A percentile compares a stretch with the other conserved stretches of the same genome.
These are phyloP conservation scores for Pezicula neosporulosa DNA, from an alignment of 2,329 filamentous ascomycete genomes.

Conservation along the genomic window DNA sequence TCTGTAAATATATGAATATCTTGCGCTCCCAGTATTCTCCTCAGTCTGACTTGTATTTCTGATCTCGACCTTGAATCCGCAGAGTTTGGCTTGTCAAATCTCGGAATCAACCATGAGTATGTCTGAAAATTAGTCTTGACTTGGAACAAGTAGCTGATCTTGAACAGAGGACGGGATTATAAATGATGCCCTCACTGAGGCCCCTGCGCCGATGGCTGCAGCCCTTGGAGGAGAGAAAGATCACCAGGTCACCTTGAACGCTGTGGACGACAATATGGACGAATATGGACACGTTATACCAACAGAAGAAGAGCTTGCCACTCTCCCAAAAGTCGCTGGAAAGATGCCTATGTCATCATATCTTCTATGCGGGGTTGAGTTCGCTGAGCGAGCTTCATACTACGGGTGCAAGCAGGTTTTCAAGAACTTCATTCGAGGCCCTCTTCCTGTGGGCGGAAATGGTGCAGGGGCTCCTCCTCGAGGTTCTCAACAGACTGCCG, in stretches of 20 bases:
- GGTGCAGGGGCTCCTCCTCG: constrained; percentile 17
- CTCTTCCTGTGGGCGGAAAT: constrained; percentile 43
- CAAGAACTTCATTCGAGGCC: constrained; percentile 59
- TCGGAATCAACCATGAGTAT: not conserved
- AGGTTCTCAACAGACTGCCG: constrained; percentile 34
- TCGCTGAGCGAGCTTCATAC: constrained; percentile 78
- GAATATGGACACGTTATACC: constrained; percentile 13
- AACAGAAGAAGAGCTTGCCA: constrained; percentile 58
- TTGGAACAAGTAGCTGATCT: not conserved
- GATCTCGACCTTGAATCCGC: too few relatives aligned
- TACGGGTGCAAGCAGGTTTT: constrained; percentile 63
- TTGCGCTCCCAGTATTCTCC: too few relatives aligned
- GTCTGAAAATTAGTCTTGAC: not conserved
- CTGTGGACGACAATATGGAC: constrained; percentile 4
- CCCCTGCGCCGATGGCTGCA: constrained; percentile 9
- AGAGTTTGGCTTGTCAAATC: too few relatives aligned
- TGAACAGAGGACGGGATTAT: constrained; percentile 9
- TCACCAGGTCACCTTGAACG: constrained; percentile 6
- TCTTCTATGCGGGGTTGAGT: constrained; percentile 68
- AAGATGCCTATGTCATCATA: constrained; percentile 64
- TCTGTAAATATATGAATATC: too few relatives aligned
- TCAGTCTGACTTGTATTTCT: too few relatives aligned
- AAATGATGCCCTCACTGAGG: constrained; percentile 12
- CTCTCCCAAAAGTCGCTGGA: constrained; percentile 60
- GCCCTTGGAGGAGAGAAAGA: constrained; percentile 6